phyloP scores from a whole-genome alignment of 768 basidiomycete genomes.

The Rhizopogon vinicolor region DNA sequence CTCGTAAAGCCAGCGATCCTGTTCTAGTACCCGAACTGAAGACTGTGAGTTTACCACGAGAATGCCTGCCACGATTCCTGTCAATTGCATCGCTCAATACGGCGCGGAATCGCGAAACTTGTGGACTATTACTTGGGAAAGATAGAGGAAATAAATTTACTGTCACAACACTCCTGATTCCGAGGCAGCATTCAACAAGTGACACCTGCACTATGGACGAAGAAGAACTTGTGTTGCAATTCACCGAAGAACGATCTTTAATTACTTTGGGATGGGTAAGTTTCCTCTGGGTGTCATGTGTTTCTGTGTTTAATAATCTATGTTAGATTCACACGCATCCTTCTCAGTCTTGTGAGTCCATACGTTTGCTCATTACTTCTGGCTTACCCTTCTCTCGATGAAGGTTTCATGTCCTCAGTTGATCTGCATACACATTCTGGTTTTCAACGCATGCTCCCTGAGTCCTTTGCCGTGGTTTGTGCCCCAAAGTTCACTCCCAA shows the following conservation, averaged over 20 bases:
- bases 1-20: constrained; percentile 20
- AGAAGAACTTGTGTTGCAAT: constrained; percentile 81
- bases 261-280: constrained; percentile 91
- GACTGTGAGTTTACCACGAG: constrained; percentile 63
- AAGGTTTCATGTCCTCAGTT: constrained; percentile 91
- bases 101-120: constrained; percentile 75
- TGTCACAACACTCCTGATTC: constrained; percentile 82
- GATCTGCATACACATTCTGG: constrained; percentile 89
- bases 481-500: constrained; percentile 76
- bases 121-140: constrained; percentile 79
- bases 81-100: constrained; percentile 79
- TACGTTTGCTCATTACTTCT: not conserved
- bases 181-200: constrained; percentile 83
- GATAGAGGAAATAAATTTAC: constrained; percentile 52
- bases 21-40: constrained; percentile 46
- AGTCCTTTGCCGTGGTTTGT: constrained; percentile 91
- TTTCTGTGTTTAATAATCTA: not conserved
- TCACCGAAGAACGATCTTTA: constrained; percentile 75
- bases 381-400: constrained; percentile 1
- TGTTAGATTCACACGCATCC: constrained; percentile 88
- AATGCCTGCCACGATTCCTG: constrained; percentile 72
- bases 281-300: not conserved
- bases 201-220: constrained; percentile 94
- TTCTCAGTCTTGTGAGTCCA: constrained; percentile 72
- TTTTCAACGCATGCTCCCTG: constrained; percentile 86